Evolutionary conservation across 441 rosid genomes (phyloP).

Genomic region (Corymbia calophylla): DNA sequence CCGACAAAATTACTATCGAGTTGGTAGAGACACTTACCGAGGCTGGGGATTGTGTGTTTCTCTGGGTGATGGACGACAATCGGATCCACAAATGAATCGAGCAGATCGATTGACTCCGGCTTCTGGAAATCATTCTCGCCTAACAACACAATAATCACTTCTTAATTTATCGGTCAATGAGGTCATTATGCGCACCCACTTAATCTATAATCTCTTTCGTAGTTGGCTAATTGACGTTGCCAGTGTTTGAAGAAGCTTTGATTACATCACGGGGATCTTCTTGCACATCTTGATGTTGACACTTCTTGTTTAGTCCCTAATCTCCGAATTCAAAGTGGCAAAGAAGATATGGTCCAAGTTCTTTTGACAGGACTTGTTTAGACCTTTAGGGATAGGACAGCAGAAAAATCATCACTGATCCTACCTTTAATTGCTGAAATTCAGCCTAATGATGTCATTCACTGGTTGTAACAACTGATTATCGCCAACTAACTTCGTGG

Average conservation of each 20-base stretch:
- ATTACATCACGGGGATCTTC: not conserved
- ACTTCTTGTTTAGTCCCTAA: not conserved
- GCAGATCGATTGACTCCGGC: slow-evolving; percentile 20
- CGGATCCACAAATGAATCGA: slow-evolving; percentile 50
- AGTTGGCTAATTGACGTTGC: not conserved
- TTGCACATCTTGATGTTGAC: not conserved
- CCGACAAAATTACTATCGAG: not conserved
- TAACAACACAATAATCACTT: not conserved
- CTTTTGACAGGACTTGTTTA: not conserved
- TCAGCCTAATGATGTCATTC: not conserved
- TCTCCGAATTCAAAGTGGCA: not conserved
- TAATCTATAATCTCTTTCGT: not conserved
- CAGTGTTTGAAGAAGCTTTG: not conserved
- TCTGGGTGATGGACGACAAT: slow-evolving; percentile 42
- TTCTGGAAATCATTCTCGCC: slow-evolving; percentile 49
- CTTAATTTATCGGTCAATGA: not conserved
- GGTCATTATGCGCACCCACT: not conserved
- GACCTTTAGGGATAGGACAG: not conserved
- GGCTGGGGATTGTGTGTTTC: slow-evolving; percentile 43
- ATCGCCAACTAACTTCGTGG: not conserved
- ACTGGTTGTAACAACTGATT: not conserved
- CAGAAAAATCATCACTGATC: not conserved
- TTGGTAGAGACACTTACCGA: slow-evolving; percentile 19
- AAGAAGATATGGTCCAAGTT: not conserved
- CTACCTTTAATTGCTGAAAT: not conserved